Evolutionary conservation across 1,139 yeast genomes (phyloP), one percentile per base, ranked within the genome.

Genomic region (Taphrina flavorubra): DNA sequence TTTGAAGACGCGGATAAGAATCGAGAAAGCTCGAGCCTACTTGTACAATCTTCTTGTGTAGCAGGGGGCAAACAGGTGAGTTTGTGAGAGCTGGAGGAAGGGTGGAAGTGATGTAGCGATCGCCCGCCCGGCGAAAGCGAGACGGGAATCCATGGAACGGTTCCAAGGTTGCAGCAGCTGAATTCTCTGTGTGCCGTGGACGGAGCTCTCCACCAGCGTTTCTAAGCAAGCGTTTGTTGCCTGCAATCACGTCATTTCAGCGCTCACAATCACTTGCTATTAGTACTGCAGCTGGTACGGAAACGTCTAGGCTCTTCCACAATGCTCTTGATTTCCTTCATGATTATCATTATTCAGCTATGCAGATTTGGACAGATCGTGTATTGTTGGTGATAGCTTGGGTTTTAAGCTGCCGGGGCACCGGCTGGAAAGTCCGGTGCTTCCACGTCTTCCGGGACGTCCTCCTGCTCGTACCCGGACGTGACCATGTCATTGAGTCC

Each of bases 401-500:
- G 20, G 2, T 2, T n/a, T 11, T 18, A 63, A 18, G 67, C 67
- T 13, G 67, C 67, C 18, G 67, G 67, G n/a, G 67, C 67, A 46
- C 67, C 61, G 31, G 59, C 51, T 1, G 67, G 60, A 13, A 34
- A 39, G 16, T 51, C 59, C n/a, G 18, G 14, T 13, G 37, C 65
- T n/a, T 8, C 62, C 16, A 16, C 34, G n/a, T 34, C 61, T 11
- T 18, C 53, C 6, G 44, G 44, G n/a, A 37, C 59, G 11, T 59
- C 69, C n/a, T 59, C 69, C 39, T 53, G 51, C 58, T 57, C 65
- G 74, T 74, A 47, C 79, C 64, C 62, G 13, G 55, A 65, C 13
- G 64, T 86, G 67, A 77, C 79, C 87, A 94, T 92, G 77, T 92
- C 97, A 75, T 86, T 86, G 77, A 95, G 82, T 40, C 99, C 99